These are phyloP conservation scores for Coniosporium apollinis DNA, from an alignment of 495 filamentous ascomycete species.

Conservation along the genomic window DNA sequence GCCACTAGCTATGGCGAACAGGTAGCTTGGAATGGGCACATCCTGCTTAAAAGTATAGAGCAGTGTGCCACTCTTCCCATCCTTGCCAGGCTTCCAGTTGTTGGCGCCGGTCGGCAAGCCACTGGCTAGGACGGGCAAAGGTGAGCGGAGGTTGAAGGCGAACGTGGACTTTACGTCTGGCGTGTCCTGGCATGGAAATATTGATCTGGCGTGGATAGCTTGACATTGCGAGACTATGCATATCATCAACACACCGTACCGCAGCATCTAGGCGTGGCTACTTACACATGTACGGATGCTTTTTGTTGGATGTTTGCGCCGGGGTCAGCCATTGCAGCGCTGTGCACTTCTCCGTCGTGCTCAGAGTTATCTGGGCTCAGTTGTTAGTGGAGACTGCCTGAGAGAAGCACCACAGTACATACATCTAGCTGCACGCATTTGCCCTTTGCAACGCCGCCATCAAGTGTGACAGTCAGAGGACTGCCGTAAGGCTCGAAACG, in stretches of 20 bases:
- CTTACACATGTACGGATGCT: constrained; percentile 82
- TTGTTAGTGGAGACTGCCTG: not conserved
- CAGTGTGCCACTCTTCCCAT: constrained; percentile 32
- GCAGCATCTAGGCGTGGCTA: constrained; percentile 3
- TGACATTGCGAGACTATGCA: constrained; percentile 75
- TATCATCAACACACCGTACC: not conserved
- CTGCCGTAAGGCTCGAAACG: constrained; percentile 61
- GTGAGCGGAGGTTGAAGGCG: constrained; percentile 72
- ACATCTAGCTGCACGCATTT: constrained; percentile 45
- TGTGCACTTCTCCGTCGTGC: constrained; percentile 73
- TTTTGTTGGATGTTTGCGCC: constrained; percentile 80
- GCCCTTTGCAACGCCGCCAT: constrained; percentile 42
- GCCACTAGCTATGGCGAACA: constrained; percentile 80
- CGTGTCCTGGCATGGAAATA: constrained; percentile 95
- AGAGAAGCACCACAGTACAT: constrained; percentile 9
- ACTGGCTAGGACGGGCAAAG: constrained; percentile 74
- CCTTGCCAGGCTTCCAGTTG: constrained; percentile 28
- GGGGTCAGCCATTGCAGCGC: constrained; percentile 87
- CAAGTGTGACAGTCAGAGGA: constrained; percentile 56
- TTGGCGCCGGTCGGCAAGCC: constrained; percentile 49
- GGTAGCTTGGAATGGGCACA: constrained; percentile 84
- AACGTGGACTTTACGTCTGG: constrained; percentile 87
- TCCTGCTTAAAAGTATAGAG: constrained; percentile 74
- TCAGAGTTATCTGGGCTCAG: constrained; percentile 31
- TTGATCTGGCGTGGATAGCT: constrained; percentile 79